Evolutionary conservation across 495 filamentous ascomycete species (phyloP), one percentile per base, ranked within the genome.

Genomic region (Pyrenula aspistea): DNA sequence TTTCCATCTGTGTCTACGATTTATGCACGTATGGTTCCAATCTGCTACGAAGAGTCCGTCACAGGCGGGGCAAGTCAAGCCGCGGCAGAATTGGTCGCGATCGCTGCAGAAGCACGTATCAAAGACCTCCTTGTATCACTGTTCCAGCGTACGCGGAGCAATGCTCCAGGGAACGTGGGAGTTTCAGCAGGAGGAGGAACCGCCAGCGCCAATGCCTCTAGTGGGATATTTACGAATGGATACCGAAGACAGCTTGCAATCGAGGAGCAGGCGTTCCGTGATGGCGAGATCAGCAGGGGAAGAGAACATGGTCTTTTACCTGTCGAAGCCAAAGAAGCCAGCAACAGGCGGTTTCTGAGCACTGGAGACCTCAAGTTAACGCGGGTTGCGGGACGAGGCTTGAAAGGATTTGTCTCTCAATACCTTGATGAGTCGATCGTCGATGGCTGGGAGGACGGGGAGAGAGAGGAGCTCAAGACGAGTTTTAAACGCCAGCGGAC

Each of bases 21-120:
- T 60, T 79, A 88, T 62, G 77, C 82, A 20, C 87, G 91, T 56
- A 94, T 97, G 87, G 75, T 89, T 19, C 91, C 93, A 10, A 93
- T 96, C 60, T 95, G 89, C 70, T 96, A 95, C 70, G 93, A 96
- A 69, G 80, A 88, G 59, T 93, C 91, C 0, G 80, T 98, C 2
- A 77, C 78, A n/a, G 79, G 78, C 22, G 89, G 91, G 2, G 81
- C 88, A 59, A 73, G 80, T 4, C 65, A 83, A 3, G 81, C 88
- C 24, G 88, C 88, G 31, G 83, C 91, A 3, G 84, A 88, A 54
- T 89, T 92, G 66, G 86, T 98, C 83, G 86, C 88, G 22, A 83
- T 90, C 49, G 93, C 92, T 1, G 87, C 89, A 2, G 92, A 98
- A 68, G 90, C 86, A 0, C 96, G 86, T 63, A 84, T 97, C 58